Evolutionary conservation across 2,329 filamentous ascomycete species (phyloP), one percentile per base, ranked within the genome.

Genomic region (Penicillium sp.): DNA sequence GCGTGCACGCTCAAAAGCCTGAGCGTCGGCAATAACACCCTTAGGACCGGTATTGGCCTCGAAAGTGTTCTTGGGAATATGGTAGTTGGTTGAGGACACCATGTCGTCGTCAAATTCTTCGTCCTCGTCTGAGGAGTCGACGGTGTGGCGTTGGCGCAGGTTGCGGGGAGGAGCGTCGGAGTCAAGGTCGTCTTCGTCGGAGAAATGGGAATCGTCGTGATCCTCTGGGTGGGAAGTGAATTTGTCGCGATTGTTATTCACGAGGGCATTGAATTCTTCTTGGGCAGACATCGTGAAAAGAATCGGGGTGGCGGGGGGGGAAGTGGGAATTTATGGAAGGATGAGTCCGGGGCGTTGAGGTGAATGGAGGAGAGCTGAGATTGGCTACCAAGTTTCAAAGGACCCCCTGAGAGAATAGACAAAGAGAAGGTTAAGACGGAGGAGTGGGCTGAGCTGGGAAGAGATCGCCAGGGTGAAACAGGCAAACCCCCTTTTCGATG

Each of bases 31-130:
- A 51, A 81, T 81, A 57, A 81, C 78, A 50, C 78, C 78, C 62
- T 81, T 81, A 48, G 78, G 78, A 0, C 78, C 78, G 8, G 78
- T 81, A 58, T 80, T 80, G 63, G 78, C 78, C 52, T 79, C 75
- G 63, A 74, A 79, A 47, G 71, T 67, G 29, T 75, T 78, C 40
- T 73, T 71, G 29, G 78, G 77, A 27, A 80, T 65, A 50, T 76
- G 74, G 61, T 78, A 79, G 44, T 69, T 71, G 15, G 61, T 67
- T 15, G 44, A 47, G 29, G 63, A 63, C 63, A 67, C 66, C 70
- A 77, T 73, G 57, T 65, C 59, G 59, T 64, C 59, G 59, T 64
- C 56, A 50, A 64, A 42, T 47, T 73, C 65, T 52, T 73, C 67
- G 57, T 74, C 68, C 50, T 59, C 55, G 62, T 73, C 70, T 53